Evolutionary conservation across 169 alveolate genomes (phyloP).

Genomic region (Plasmodium falciparum): DNA sequence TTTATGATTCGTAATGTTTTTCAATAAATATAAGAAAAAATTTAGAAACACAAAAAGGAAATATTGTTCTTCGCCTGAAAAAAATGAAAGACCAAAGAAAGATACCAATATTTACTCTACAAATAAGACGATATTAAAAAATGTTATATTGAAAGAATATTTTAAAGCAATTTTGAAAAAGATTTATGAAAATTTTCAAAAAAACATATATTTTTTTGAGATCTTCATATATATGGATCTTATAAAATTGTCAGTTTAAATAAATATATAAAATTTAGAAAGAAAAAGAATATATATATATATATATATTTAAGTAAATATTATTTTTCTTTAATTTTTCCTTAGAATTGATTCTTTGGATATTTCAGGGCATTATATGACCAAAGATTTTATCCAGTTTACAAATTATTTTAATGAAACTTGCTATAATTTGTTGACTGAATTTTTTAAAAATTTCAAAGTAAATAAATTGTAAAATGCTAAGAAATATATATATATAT

Average conservation of each 20-base stretch:
- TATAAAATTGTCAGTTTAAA: conserved; percentile 45
- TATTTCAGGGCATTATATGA: conserved; percentile 12
- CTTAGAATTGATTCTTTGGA: conserved; percentile 46
- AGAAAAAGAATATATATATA: conserved; percentile 9
- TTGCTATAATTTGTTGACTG: conserved; percentile 26
- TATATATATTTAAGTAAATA: background rate
- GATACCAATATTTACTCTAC: background rate
- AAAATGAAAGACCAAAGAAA: conserved; percentile 1
- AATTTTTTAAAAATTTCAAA: conserved; percentile 28
- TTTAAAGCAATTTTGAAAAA: conserved; percentile 49
- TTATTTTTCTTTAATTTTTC: conserved; percentile 1
- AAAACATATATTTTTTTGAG: conserved; percentile 53
- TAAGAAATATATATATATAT: background rate
- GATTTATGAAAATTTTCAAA: conserved; percentile 40
- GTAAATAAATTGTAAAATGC: conserved; percentile 8
- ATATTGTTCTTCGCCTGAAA: conserved; percentile 30
- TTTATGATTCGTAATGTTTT: conserved; percentile 15
- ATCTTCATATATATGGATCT: conserved; percentile 55
- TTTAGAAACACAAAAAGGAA: conserved; percentile 66
- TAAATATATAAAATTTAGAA: background rate
- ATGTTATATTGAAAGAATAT: conserved; percentile 37
- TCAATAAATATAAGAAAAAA: conserved; percentile 39
- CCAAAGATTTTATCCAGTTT: conserved; percentile 32
- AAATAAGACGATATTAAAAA: conserved; percentile 21
- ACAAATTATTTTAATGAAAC: conserved; percentile 32